phyloP scores from a whole-genome alignment of 495 filamentous ascomycete genomes.

The Penicillium turbatum region DNA sequence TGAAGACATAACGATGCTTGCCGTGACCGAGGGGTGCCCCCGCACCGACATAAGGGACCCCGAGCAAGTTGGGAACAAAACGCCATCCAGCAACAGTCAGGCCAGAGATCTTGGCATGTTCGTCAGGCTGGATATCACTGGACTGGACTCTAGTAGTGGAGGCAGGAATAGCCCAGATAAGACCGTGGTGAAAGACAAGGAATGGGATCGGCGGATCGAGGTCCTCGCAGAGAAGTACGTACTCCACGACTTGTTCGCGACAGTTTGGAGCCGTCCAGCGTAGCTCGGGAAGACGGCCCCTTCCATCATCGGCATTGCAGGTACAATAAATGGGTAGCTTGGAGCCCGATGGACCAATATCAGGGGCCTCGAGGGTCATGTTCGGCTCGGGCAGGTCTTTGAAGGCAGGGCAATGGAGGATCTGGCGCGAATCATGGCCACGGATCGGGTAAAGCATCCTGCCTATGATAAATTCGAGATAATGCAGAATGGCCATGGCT shows the following conservation, averaged over 20 bases:
- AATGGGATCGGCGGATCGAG: slow-evolving; percentile 47
- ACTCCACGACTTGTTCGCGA: slow-evolving; percentile 36
- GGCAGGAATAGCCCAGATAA: slow-evolving; percentile 42
- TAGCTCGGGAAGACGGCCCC: slow-evolving; percentile 37
- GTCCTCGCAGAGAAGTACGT: slow-evolving; percentile 49
- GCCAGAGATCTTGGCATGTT: slow-evolving; percentile 12
- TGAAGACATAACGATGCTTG: slow-evolving; percentile 47
- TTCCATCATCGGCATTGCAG: slow-evolving; percentile 29
- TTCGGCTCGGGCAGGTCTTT: slow-evolving; percentile 31
- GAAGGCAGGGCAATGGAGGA: slow-evolving; percentile 25
- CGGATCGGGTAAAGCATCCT: slow-evolving; percentile 25
- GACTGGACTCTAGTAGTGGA: slow-evolving; percentile 25
- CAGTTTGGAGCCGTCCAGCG: slow-evolving; percentile 32
- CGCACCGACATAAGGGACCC: slow-evolving; percentile 36
- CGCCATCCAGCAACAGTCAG: slow-evolving; percentile 37
- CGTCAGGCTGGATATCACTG: slow-evolving; percentile 31
- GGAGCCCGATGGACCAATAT: slow-evolving; percentile 37
- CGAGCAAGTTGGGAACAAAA: slow-evolving; percentile 34
- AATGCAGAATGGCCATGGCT: slow-evolving; percentile 19
- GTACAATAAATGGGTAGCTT: slow-evolving; percentile 36
- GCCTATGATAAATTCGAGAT: slow-evolving; percentile 21
- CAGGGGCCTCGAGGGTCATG: slow-evolving; percentile 39
- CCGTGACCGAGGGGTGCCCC: slow-evolving; percentile 45
- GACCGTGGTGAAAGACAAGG: slow-evolving; percentile 41
- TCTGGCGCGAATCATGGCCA: slow-evolving; percentile 27